These are phyloP conservation scores for Pseudocercospora vitis DNA, from an alignment of 2,329 filamentous ascomycete genomes.

Conservation along the genomic window DNA sequence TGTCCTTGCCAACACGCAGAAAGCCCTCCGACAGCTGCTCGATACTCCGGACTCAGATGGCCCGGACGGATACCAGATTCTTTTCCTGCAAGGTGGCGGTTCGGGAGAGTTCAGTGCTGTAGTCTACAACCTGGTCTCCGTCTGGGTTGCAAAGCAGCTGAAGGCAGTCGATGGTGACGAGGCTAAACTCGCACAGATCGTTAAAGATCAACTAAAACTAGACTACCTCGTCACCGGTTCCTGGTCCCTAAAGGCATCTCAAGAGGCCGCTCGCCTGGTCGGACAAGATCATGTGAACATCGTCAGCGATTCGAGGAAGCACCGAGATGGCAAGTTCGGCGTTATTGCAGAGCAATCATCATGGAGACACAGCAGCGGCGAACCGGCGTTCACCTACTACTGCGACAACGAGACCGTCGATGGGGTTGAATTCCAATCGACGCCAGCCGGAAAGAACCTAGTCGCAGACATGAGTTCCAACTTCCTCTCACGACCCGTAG, in stretches of 20 bases:
- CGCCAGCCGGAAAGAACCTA: slow-evolving; percentile 70
- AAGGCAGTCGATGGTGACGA: slow-evolving; percentile 52
- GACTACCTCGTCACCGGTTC: slow-evolving; percentile 90
- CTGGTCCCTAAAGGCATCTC: slow-evolving; percentile 86
- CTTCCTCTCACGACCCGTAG: slow-evolving; percentile 77
- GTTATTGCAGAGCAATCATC: slow-evolving; percentile 73
- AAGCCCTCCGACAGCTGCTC: slow-evolving; percentile 69
- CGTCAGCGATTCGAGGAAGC: slow-evolving; percentile 62
- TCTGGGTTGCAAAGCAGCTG: slow-evolving; percentile 69
- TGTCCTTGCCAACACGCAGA: slow-evolving; percentile 77
- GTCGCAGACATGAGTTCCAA: slow-evolving; percentile 94
- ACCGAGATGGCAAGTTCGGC: slow-evolving; percentile 75
- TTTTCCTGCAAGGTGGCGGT: slow-evolving; percentile 87
- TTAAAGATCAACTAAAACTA: slow-evolving; percentile 69
- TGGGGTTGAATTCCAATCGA: slow-evolving; percentile 80
- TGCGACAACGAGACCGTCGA: slow-evolving; percentile 95
- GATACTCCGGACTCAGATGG: slow-evolving; percentile 78
- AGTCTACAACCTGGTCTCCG: slow-evolving; percentile 78
- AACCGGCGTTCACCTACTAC: slow-evolving; percentile 75
- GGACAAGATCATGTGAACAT: slow-evolving; percentile 80
- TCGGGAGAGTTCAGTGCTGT: slow-evolving; percentile 81
- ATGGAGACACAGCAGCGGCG: slow-evolving; percentile 66
- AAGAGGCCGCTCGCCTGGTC: slow-evolving; percentile 76
- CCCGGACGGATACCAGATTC: slow-evolving; percentile 79
- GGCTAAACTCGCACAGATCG: slow-evolving; percentile 61